Conservation (phyloP, 768 basidiomycete species). For the Tephrocybe sp. region DNA sequence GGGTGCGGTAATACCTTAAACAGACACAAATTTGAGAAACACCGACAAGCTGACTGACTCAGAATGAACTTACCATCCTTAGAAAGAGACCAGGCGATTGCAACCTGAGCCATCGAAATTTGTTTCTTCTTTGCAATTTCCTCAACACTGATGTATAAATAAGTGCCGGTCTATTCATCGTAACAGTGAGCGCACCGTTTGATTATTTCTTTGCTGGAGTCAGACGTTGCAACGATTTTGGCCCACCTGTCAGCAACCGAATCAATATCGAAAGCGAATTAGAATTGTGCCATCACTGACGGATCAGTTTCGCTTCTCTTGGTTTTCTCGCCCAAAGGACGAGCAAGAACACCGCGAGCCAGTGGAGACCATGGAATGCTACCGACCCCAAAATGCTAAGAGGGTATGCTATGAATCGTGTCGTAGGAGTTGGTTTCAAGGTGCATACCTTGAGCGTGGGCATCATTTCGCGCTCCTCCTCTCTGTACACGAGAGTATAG, state of each 20-base stretch:
- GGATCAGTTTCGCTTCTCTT: conserved; percentile 38
- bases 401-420: too few relatives aligned
- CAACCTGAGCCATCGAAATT: conserved; percentile 56
- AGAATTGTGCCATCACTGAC: conserved; percentile 17
- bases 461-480: too few relatives aligned
- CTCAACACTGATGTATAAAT: conserved; percentile 27
- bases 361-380: conserved; percentile 62
- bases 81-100: conserved; percentile 51
- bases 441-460: too few relatives aligned
- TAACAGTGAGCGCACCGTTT: neutral
- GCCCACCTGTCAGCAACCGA: neutral
- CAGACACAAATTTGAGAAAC: too few relatives aligned
- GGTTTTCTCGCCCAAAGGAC: conserved; percentile 37
- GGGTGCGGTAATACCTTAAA: too few relatives aligned
- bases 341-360: conserved; percentile 49
- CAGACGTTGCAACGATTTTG: neutral
- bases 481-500: too few relatives aligned
- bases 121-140: conserved; percentile 52
- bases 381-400: conserved; percentile 51
- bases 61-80: conserved; percentile 38
- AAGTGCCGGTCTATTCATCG: neutral
- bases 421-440: too few relatives aligned
- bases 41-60: too few relatives aligned
- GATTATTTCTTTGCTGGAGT: neutral
- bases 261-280: too few relatives aligned